These are phyloP conservation scores for Fusarium illudens DNA, from an alignment of 2,329 filamentous ascomycete species.

Conservation along the genomic window DNA sequence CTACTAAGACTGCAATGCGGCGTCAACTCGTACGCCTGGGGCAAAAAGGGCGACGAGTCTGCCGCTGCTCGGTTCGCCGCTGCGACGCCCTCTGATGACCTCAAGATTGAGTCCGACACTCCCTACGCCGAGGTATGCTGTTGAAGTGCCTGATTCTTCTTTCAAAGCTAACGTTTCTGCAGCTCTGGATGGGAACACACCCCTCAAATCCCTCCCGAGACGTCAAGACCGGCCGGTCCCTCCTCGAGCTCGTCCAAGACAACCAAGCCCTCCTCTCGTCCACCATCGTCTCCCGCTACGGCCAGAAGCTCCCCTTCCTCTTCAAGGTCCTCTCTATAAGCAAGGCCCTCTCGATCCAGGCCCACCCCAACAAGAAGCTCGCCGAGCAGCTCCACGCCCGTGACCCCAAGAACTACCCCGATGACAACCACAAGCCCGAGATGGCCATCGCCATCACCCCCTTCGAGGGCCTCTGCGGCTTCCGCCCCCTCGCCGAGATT, in stretches of 20 bases:
- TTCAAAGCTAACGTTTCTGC: slow-evolving; percentile 12
- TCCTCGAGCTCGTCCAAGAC: slow-evolving; percentile 87
- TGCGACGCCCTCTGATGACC: slow-evolving; percentile 77
- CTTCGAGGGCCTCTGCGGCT: slow-evolving; percentile 96
- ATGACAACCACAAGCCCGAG: slow-evolving; percentile 99
- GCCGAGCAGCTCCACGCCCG: slow-evolving; percentile 86
- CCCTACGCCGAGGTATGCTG: slow-evolving; percentile 86
- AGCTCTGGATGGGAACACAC: slow-evolving; percentile 99
- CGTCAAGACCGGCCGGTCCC: slow-evolving; percentile 79
- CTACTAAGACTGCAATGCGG: slow-evolving; percentile 87
- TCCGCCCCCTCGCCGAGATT: slow-evolving; percentile 87
- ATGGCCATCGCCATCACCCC: slow-evolving; percentile 98
- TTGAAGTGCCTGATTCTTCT: neutral
- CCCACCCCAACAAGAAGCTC: slow-evolving; percentile 91
- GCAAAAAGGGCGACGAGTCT: slow-evolving; percentile 87
- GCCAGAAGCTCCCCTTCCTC: slow-evolving; percentile 87
- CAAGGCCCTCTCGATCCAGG: slow-evolving; percentile 97
- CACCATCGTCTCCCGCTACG: slow-evolving; percentile 78
- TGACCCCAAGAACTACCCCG: slow-evolving; percentile 94
- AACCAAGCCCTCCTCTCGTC: slow-evolving; percentile 84
- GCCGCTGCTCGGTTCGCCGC: slow-evolving; percentile 90
- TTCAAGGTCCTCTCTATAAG: slow-evolving; percentile 98
- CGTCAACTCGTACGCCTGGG: slow-evolving; percentile 99
- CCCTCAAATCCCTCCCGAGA: slow-evolving; percentile 95
- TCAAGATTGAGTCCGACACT: slow-evolving; percentile 83